Evolutionary conservation across 2,329 filamentous ascomycete genomes (phyloP), one percentile per base, ranked within the genome.

Genomic region (Fusarium praegraminearum): DNA sequence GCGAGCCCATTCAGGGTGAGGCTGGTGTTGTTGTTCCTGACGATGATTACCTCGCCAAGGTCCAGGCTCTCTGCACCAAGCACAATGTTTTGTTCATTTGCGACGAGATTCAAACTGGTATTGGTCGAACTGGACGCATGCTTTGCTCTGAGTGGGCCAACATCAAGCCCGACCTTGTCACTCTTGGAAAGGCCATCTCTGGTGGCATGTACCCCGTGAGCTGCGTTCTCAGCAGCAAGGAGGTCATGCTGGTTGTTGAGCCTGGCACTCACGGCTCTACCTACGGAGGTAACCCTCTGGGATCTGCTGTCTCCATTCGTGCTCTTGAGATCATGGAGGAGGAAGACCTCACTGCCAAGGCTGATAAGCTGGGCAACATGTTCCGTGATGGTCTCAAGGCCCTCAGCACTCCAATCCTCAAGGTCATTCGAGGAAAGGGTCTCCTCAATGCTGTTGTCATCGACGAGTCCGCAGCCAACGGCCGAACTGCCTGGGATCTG

Each of bases 171-270:
- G 96, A 99, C 79, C 87, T 99, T 76, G 91, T 99, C 26, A 91
- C 97, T 49, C 89, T 99, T 35, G 96, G 96, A 77, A 99, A 99
- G 85, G 96, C 96, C 73, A 97, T 99, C 79, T 97, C 94, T 35
- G 96, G 96, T 69, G 96, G 96, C 80, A 96, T 98, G 91, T 99
- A 99, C 83, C 96, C 96, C n/a, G 96, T 99, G 61, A 97, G 94
- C 66, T 94, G 91, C 75, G 94, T 99, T 50, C 86, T 99, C 54
- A 91, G 92, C 67, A 90, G 90, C 75, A 94, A 91, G 82, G 94
- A 98, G 60, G 86, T 98, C 69, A 98, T 99, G 94, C 87, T 98
- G 72, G 96, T 95, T 12, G 86, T 99, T 69, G 96, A 99, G 85
- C 93, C 96, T 28, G 96, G 96, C 64, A 98, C 96, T 28, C 96